A percentile compares a stretch with the other conserved stretches of the same genome.
Conservation (phyloP, 2,329 filamentous ascomycete species). For the Aureobasidium sp. region DNA sequence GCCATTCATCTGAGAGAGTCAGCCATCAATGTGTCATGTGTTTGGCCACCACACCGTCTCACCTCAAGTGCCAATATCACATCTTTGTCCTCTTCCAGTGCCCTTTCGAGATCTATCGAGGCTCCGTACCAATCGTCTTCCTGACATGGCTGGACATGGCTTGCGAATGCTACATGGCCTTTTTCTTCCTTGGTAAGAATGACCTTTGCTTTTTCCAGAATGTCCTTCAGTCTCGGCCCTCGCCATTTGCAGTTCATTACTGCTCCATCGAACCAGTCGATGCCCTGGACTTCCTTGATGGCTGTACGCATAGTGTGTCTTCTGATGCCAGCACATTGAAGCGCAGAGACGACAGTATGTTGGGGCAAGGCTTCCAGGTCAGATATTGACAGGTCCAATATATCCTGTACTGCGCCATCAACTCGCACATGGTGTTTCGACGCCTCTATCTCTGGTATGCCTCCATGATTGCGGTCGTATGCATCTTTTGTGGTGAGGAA, state of each 20-base stretch:
- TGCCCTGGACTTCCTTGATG: slow-evolving; percentile 50
- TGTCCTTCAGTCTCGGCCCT: slow-evolving; percentile 45
- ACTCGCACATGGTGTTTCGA: slow-evolving; percentile 36
- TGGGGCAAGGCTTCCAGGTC: slow-evolving; percentile 44
- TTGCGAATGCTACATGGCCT: slow-evolving; percentile 50
- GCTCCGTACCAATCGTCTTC: slow-evolving; percentile 53
- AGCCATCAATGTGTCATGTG: slow-evolving; percentile 27
- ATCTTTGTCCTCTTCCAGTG: slow-evolving; percentile 40
- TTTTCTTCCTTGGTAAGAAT: slow-evolving; percentile 25
- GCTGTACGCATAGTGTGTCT: slow-evolving; percentile 53
- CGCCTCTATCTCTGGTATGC: slow-evolving; percentile 22
- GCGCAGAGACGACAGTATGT: slow-evolving; percentile 47
- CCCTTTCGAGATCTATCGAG: slow-evolving; percentile 40
- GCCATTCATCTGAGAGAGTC: slow-evolving; percentile 53
- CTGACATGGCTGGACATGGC: slow-evolving; percentile 44
- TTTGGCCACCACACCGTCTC: slow-evolving; percentile 43
- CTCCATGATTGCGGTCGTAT: slow-evolving; percentile 42
- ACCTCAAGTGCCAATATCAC: slow-evolving; percentile 48
- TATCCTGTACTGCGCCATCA: slow-evolving; percentile 41
- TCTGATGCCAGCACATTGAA: slow-evolving; percentile 54
- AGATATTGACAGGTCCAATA: slow-evolving; percentile 38
- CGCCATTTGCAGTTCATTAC: slow-evolving; percentile 54
- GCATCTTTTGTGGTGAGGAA: slow-evolving; percentile 43
- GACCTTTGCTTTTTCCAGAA: slow-evolving; percentile 41
- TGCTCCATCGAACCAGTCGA: slow-evolving; percentile 53